These are phyloP conservation scores for Annulohypoxylon stygium DNA, from an alignment of 495 filamentous ascomycete species.

Conservation along the genomic window DNA sequence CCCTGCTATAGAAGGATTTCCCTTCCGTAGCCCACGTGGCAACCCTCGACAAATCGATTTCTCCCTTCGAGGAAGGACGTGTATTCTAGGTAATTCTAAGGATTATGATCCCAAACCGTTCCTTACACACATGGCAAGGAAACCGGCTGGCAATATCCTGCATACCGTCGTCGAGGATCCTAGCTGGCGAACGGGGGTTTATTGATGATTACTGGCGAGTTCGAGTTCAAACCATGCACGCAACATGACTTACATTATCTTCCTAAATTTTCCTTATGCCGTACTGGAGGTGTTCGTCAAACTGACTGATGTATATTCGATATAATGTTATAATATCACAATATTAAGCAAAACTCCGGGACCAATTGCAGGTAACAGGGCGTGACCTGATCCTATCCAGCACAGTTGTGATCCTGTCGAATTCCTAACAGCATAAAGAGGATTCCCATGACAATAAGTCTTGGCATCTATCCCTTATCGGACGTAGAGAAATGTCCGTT, in stretches of 20 bases:
- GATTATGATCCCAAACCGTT: conserved; percentile 38
- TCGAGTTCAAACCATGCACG: conserved; percentile 31
- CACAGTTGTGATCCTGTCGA: conserved; percentile 14
- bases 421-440: conserved; percentile 12
- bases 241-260: conserved; percentile 28
- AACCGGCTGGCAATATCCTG: conserved; percentile 15
- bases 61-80: conserved; percentile 29
- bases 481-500: conserved; percentile 18
- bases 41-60: conserved; percentile 36
- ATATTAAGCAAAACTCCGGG: conserved; percentile 34
- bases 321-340: neutral
- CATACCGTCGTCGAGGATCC: conserved; percentile 22
- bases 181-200: conserved; percentile 1
- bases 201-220: conserved; percentile 21
- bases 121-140: conserved; percentile 25
- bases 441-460: conserved; percentile 20
- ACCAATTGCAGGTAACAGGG: conserved; percentile 15
- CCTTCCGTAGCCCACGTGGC: conserved; percentile 42
- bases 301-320: conserved; percentile 4
- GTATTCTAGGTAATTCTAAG: conserved; percentile 19
- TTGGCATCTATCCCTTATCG: conserved; percentile 30
- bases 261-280: neutral
- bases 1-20: conserved; percentile 37
- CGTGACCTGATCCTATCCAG: conserved; percentile 22
- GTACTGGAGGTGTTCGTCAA: conserved; percentile 9